A percentile compares a stretch with the other conserved stretches of the same genome.
phyloP scores from a whole-genome alignment of 1,139 yeast species.

The Candida labiduridarum region DNA sequence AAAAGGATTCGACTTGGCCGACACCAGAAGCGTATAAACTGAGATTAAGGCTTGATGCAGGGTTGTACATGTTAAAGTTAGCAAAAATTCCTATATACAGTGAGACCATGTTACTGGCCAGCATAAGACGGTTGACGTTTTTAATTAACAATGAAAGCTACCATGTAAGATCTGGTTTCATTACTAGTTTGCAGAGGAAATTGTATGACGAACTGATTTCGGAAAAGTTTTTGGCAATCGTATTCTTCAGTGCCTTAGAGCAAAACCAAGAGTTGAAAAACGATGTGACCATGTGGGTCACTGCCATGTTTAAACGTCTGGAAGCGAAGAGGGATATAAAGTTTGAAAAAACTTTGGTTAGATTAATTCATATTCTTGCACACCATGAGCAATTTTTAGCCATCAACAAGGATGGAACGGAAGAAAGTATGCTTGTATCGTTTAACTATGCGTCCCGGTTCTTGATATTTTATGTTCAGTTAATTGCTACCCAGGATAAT shows the following conservation, averaged over 20 bases:
- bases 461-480: conserved; percentile 59
- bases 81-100: conserved; percentile 60
- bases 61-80: conserved; percentile 62
- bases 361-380: conserved; percentile 70
- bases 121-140: conserved; percentile 55
- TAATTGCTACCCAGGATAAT: conserved; percentile 67
- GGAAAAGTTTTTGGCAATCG: conserved; percentile 64
- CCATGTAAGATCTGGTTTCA: conserved; percentile 57
- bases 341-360: conserved; percentile 65
- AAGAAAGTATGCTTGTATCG: conserved; percentile 34
- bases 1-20: conserved; percentile 47
- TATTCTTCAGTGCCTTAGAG: conserved; percentile 79
- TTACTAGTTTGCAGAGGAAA: conserved; percentile 53
- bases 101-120: conserved; percentile 52
- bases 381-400: conserved; percentile 72
- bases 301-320: conserved; percentile 55
- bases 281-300: conserved; percentile 71
- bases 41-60: conserved; percentile 69
- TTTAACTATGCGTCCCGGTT: conserved; percentile 58
- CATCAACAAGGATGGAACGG: conserved; percentile 29
- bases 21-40: conserved; percentile 68
- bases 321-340: conserved; percentile 44
- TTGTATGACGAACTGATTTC: conserved; percentile 58
- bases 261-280: conserved; percentile 54
- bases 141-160: conserved; percentile 69